These are phyloP conservation scores for Metschnikowia chrysomelidarum DNA, from an alignment of 805 yeast genomes.

Conservation along the genomic window DNA sequence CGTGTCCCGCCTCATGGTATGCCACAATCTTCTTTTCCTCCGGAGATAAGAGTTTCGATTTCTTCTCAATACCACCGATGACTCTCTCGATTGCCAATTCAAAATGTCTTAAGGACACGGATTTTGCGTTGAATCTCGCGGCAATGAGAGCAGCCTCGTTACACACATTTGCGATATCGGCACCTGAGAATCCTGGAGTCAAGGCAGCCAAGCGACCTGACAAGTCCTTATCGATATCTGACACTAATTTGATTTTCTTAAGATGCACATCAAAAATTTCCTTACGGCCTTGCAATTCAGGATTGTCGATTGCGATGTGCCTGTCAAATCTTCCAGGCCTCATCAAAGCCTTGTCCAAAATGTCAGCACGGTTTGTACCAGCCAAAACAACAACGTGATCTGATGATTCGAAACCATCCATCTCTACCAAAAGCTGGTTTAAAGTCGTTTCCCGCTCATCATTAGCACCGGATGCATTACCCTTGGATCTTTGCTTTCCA, in stretches of 20 bases:
- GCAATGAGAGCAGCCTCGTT: constrained; percentile 94
- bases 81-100: constrained; percentile 94
- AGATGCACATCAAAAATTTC: constrained; percentile 83
- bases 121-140: constrained; percentile 67
- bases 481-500: constrained; percentile 79
- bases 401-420: constrained; percentile 89
- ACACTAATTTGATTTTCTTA: constrained; percentile 50
- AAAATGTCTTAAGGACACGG: constrained; percentile 69
- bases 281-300: constrained; percentile 86
- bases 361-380: constrained; percentile 92
- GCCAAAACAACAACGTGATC: constrained; percentile 94
- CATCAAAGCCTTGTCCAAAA: constrained; percentile 81
- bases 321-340: constrained; percentile 96
- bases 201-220: constrained; percentile 85
- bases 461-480: constrained; percentile 67
- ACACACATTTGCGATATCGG: constrained; percentile 92
- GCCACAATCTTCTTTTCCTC: constrained; percentile 86
- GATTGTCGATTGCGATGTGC: constrained; percentile 81
- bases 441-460: constrained; percentile 93
- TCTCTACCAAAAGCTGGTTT: constrained; percentile 88
- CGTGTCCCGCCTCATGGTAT: constrained; percentile 96
- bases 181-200: constrained; percentile 96
- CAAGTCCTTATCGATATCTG: constrained; percentile 50
- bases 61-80: constrained; percentile 90
- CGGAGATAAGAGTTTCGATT: constrained; percentile 71